phyloP scores from a whole-genome alignment of 768 basidiomycete genomes.

The Mycena venus region DNA sequence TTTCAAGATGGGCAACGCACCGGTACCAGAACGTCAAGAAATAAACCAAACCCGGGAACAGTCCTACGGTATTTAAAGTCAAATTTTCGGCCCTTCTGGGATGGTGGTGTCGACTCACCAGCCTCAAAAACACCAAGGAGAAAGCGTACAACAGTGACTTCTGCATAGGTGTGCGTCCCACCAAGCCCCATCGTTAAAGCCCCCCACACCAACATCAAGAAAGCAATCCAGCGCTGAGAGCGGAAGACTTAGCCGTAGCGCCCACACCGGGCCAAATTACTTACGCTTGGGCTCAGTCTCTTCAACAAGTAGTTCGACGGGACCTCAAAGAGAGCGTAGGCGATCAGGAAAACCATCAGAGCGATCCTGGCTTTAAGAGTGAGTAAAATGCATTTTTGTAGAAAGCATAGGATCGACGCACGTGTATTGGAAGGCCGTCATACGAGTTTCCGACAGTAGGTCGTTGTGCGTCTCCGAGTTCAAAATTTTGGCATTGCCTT shows the following conservation, averaged over 20 bases:
- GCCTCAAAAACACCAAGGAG: constrained; percentile 59
- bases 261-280: not conserved
- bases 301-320: constrained; percentile 57
- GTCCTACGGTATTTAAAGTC: constrained; percentile 31
- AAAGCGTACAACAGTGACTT: constrained; percentile 57
- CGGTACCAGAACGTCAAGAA: constrained; percentile 62
- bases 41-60: constrained; percentile 58
- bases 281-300: constrained; percentile 45
- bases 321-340: constrained; percentile 56
- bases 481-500: constrained; percentile 49
- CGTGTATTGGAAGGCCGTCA: constrained; percentile 48
- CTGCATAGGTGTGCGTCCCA: constrained; percentile 51
- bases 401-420: constrained; percentile 1
- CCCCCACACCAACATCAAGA: constrained; percentile 57
- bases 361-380: constrained; percentile 36
- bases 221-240: constrained; percentile 51
- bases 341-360: constrained; percentile 54
- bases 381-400: not conserved
- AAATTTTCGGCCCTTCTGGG: not conserved
- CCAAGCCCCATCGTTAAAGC: constrained; percentile 52
- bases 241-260: not conserved
- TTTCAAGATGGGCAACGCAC: not conserved
- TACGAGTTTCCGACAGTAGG: constrained; percentile 42
- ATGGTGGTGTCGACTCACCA: constrained; percentile 9
- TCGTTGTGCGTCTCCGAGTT: constrained; percentile 47